Evolutionary conservation across 345 rosid species (phyloP).

Genomic region (Murraya koenigii): DNA sequence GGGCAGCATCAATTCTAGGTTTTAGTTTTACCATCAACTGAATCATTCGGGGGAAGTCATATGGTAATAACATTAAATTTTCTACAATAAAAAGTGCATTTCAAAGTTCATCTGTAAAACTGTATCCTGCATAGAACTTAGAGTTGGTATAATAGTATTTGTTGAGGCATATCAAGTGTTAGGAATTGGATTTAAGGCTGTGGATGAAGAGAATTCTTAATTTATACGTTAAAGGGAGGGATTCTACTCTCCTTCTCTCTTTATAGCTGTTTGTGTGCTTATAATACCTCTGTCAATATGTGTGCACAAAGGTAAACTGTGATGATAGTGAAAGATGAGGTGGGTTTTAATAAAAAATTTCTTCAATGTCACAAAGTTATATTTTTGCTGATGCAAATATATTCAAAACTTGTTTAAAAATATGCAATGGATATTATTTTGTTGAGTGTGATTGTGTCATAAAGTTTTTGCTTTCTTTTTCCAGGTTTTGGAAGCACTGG

Average conservation of each 20-base stretch:
- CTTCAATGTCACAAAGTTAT: neutral
- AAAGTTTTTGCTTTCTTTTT: neutral
- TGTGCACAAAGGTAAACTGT: neutral
- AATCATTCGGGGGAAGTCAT: neutral
- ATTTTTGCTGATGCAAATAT: neutral
- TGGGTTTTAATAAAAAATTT: neutral
- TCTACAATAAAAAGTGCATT: neutral
- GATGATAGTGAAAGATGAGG: neutral
- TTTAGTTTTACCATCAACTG: neutral
- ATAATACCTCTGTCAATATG: neutral
- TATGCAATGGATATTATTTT: neutral
- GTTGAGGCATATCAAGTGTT: neutral
- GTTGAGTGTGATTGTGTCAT: neutral
- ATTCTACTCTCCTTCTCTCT: neutral
- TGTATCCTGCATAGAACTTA: neutral
- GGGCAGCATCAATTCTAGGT: neutral
- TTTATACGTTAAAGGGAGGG: neutral
- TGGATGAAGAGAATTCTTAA: neutral
- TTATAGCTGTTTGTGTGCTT: neutral
- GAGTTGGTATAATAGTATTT: neutral
- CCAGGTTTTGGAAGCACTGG: conserved; percentile 81
- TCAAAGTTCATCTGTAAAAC: neutral
- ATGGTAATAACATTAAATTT: neutral
- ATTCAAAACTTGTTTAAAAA: neutral
- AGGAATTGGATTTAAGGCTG: neutral